Conservation (phyloP, 352 stramenopile species). For the Halophytophthora polymorphica region DNA sequence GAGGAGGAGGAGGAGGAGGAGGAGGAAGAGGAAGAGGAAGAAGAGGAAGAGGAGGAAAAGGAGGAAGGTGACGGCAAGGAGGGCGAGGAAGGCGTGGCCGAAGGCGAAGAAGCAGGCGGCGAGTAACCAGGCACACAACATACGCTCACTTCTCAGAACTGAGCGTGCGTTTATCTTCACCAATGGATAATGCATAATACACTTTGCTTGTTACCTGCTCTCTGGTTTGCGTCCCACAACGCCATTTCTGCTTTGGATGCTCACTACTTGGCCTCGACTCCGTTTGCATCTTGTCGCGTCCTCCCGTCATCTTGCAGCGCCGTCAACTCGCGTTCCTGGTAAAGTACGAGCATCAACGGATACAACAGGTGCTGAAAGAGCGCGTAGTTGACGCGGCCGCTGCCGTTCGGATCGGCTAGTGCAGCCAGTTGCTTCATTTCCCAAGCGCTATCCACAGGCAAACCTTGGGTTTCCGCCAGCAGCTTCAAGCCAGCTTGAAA, state of each 20-base stretch:
- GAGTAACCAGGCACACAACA: too few relatives aligned
- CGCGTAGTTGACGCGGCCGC: slow-evolving; percentile 57
- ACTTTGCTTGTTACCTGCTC: not conserved
- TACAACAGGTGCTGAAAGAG: slow-evolving; percentile 55
- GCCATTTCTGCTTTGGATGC: slow-evolving; percentile 1
- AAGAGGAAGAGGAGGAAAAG: too few relatives aligned
- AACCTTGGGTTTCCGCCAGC: slow-evolving; percentile 16
- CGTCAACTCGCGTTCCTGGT: slow-evolving; percentile 24
- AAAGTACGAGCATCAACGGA: slow-evolving; percentile 34
- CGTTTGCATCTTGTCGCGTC: not conserved
- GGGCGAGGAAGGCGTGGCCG: not conserved
- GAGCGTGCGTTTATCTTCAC: not conserved
- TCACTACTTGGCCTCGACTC: slow-evolving; percentile 1
- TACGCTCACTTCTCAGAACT: too few relatives aligned
- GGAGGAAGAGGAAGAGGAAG: too few relatives aligned
- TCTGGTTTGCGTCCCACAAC: not conserved
- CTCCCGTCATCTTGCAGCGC: slow-evolving; percentile 4
- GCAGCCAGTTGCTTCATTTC: slow-evolving; percentile 32
- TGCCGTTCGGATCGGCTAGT: slow-evolving; percentile 40
- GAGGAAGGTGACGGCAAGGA: not conserved
- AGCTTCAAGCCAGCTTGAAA: slow-evolving; percentile 30
- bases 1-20: too few relatives aligned
- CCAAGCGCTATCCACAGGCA: slow-evolving; percentile 17
- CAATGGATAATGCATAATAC: too few relatives aligned
- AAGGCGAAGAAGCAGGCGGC: too few relatives aligned